Percentiles rank a stretch among this genome's conserved stretches.
phyloP scores from a whole-genome alignment of 306 rosid species.

The Prunus fruticosa region DNA sequence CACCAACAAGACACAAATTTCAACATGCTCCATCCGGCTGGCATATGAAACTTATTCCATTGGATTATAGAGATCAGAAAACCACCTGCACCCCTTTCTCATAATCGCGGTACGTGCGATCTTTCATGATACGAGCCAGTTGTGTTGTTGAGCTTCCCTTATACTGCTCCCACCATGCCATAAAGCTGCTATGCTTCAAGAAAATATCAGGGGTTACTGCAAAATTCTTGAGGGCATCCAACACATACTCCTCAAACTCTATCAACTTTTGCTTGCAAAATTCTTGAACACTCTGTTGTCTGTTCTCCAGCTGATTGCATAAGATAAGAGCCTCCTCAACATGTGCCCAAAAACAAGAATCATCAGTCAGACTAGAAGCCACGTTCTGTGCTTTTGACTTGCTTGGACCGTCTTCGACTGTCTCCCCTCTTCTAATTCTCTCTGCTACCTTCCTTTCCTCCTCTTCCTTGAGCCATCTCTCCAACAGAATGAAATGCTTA shows the following conservation, averaged over 20 bases:
- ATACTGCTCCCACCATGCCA: slow-evolving; percentile 61
- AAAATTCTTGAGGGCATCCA: slow-evolving; percentile 27
- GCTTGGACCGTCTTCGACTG: too few species aligned
- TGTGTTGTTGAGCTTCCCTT: slow-evolving; percentile 17
- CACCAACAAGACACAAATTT: background rate
- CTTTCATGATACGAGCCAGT: slow-evolving; percentile 38
- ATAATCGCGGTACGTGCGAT: slow-evolving; percentile 18
- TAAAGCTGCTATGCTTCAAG: slow-evolving; percentile 48
- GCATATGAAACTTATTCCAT: background rate
- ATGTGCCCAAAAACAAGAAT: slow-evolving; percentile 76
- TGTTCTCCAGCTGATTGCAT: slow-evolving; percentile 12
- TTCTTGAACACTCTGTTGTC: background rate
- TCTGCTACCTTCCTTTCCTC: background rate
- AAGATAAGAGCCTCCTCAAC: slow-evolving; percentile 61
- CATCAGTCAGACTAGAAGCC: slow-evolving; percentile 40
- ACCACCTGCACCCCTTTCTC: slow-evolving; percentile 11
- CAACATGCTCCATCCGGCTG: background rate
- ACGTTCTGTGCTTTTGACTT: slow-evolving; percentile 16
- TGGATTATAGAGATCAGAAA: background rate
- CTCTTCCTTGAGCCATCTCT: slow-evolving; percentile 31
- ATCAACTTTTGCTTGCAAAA: slow-evolving; percentile 15
- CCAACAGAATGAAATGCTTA: slow-evolving; percentile 36
- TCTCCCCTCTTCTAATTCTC: background rate
- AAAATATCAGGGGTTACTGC: slow-evolving; percentile 69
- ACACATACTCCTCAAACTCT: slow-evolving; percentile 46